Evolutionary conservation across 257 asterid genomes (phyloP), one percentile per base, ranked within the genome.

Genomic region (Linderniella brevidens): DNA sequence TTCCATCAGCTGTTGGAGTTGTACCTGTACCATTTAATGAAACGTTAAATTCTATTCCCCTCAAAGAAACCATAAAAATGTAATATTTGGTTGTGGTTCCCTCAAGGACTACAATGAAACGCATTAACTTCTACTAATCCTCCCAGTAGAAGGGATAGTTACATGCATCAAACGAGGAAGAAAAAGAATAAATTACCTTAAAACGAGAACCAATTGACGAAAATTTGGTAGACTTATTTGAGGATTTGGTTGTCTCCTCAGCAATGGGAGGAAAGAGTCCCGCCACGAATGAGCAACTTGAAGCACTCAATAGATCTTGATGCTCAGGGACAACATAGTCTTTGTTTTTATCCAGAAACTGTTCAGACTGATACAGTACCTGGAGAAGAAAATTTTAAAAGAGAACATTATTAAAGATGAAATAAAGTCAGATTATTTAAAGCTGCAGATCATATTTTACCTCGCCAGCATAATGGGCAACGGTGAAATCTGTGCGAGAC

Each of bases 381-480:
- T 90, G 75, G 49, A 67, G 17, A 8, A 37, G 20, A 59, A 40
- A 74, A 58, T 62, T 47, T 25, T 25, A 40, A 48, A 52, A 20
- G 46, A 42, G 39, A 64, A 17, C 44, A 16, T 57, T 53, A 50
- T 50, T 53, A 41, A 41, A 61, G 41, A 46, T 51, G 47, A 56
- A 68, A 54, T 38, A 50, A 54, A 45, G 18, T 36, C 12, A 9
- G 20, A 58, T 37, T 49, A 48, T 35, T 49, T 40, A 14, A 17
- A 45, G 39, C 14, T 48, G 56, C 17, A 55, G 20, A 56, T 48
- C 41, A 57, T 35, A 62, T 46, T 54, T 64, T 65, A 90, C 98
- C 98, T 90, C 98, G 66, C 98, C 98, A 46, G 98, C 98, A 66
- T 90, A 90, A 71, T 90, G 98, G 65, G 75, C 72, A 69, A 90